Conservation (phyloP, 2,329 filamentous ascomycete genomes). For the Colletotrichum filicis region DNA sequence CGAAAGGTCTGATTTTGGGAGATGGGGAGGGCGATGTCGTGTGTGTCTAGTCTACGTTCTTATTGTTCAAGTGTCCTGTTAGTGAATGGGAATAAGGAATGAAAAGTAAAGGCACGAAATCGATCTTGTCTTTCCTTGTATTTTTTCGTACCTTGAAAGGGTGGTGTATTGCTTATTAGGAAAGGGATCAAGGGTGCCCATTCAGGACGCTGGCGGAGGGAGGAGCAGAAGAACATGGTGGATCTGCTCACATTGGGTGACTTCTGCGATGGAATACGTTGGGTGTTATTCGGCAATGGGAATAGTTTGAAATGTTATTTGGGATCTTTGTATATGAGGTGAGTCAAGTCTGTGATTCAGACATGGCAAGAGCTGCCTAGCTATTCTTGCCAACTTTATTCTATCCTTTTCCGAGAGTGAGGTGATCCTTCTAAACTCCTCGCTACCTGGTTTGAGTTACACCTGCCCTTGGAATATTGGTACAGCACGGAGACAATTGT, state of each 20-base stretch:
- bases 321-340: conserved; percentile 23
- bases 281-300: too few species aligned
- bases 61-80: conserved; percentile 36
- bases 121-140: too few species aligned
- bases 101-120: conserved; percentile 1
- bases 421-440: conserved; percentile 3
- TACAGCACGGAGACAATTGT: background rate
- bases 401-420: conserved; percentile 12
- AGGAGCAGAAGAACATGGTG: conserved; percentile 53
- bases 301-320: background rate
- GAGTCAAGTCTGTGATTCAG: conserved; percentile 6
- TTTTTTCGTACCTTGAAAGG: conserved; percentile 41
- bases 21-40: conserved; percentile 58
- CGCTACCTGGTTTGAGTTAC: background rate
- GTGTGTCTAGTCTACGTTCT: conserved; percentile 52
- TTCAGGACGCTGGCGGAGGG: conserved; percentile 48
- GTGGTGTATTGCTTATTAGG: conserved; percentile 37
- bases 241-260: too few species aligned
- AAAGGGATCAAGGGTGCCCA: conserved; percentile 47
- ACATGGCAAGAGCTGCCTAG: conserved; percentile 5
- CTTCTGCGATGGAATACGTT: too few species aligned
- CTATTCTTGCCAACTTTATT: conserved; percentile 10
- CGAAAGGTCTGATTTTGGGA: conserved; percentile 41
- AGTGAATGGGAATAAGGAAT: conserved; percentile 4
- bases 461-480: conserved; percentile 2